Percentiles rank a stretch among this genome's conserved stretches.
phyloP scores from a whole-genome alignment of 495 filamentous ascomycete species.

The Paragyromitra xinjiangensis region DNA sequence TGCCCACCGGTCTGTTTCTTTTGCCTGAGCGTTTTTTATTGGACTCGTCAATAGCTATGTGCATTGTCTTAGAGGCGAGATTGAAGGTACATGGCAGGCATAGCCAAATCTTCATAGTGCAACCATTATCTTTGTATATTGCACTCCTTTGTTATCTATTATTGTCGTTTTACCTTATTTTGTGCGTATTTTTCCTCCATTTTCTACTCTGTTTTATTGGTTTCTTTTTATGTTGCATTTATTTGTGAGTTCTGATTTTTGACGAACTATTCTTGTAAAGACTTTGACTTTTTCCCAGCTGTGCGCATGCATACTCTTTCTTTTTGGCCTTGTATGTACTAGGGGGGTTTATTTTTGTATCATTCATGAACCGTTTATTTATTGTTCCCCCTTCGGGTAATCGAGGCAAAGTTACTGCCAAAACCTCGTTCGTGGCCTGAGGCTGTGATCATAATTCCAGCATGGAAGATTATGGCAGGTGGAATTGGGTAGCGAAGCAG shows the following conservation, averaged over 20 bases:
- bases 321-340: slow-evolving; percentile 5
- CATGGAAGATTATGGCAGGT: slow-evolving; percentile 41
- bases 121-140: slow-evolving; percentile 48
- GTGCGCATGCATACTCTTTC: slow-evolving; percentile 23
- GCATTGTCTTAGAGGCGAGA: slow-evolving; percentile 36
- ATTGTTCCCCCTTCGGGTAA: slow-evolving; percentile 42
- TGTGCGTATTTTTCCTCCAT: slow-evolving; percentile 35
- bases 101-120: slow-evolving; percentile 29
- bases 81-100: slow-evolving; percentile 16
- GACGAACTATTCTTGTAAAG: slow-evolving; percentile 51
- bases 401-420: slow-evolving; percentile 39
- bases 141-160: slow-evolving; percentile 44
- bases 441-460: slow-evolving; percentile 45
- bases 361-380: slow-evolving; percentile 49
- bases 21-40: slow-evolving; percentile 34
- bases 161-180: slow-evolving; percentile 20
- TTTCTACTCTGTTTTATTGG: not conserved
- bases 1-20: slow-evolving; percentile 22
- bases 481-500: slow-evolving; percentile 44
- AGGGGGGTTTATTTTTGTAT: slow-evolving; percentile 43
- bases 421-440: slow-evolving; percentile 37
- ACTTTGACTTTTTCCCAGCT: slow-evolving; percentile 16
- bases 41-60: slow-evolving; percentile 12
- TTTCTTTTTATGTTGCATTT: slow-evolving; percentile 16
- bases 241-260: slow-evolving; percentile 43